Base-by-base conservation (phyloP, 208 protist species). In the Naegleria fowleri region DNA sequence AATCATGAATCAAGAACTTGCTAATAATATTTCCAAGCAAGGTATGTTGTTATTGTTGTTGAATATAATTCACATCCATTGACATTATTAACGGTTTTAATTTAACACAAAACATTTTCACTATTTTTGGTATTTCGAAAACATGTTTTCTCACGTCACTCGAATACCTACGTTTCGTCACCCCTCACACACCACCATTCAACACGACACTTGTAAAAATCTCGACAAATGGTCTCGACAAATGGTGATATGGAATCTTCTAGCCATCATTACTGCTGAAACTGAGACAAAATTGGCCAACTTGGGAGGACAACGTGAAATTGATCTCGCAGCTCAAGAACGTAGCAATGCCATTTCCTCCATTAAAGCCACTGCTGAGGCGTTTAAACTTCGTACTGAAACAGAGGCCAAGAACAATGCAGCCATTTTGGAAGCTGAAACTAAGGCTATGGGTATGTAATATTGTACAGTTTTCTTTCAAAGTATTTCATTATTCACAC, bases 21-120 rank as follows among this genome's bases (percentile, higher is more conserved):
- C 90, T 39, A 83, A 79, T 39, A 91, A 91, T 11, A 91, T 91
- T 84, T 91, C 90, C 52, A 91, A 91, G 41, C 90, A 91, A 84
- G n/a, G n/a, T n/a, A n/a, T n/a, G n/a, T n/a, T n/a, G n/a, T n/a
- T n/a, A n/a, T n/a, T n/a, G n/a, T n/a, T n/a, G n/a, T n/a, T n/a
- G n/a, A n/a, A n/a, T n/a, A n/a, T n/a, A n/a, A n/a, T n/a, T n/a
- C n/a, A n/a, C n/a, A n/a, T n/a, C n/a, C n/a, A n/a, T n/a, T n/a
- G n/a, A n/a, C n/a, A n/a, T n/a, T n/a, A n/a, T n/a, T n/a, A n/a
- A n/a, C n/a, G n/a, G n/a, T n/a, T n/a, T n/a, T n/a, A n/a, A n/a
- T n/a, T n/a, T n/a, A n/a, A n/a, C n/a, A n/a, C n/a, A n/a, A n/a
- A n/a, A n/a, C n/a, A n/a, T n/a, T n/a, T n/a, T n/a, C n/a, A n/a